A percentile compares a stretch with the other conserved stretches of the same genome.
These are phyloP conservation scores for Pilasporangium apinafurcum DNA, from an alignment of 352 stramenopile genomes.

Conservation along the genomic window DNA sequence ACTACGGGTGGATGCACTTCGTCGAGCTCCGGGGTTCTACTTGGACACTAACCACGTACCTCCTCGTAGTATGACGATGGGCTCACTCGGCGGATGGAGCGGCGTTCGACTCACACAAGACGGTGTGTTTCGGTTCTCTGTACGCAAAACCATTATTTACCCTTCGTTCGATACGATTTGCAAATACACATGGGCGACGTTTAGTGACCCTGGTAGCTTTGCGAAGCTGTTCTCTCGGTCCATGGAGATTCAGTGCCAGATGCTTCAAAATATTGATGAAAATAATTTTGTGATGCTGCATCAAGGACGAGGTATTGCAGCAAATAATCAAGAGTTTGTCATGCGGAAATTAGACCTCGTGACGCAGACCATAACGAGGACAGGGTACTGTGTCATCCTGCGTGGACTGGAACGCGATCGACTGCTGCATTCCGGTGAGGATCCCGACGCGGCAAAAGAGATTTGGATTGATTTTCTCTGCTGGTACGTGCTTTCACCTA, in stretches of 20 bases:
- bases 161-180: neutral
- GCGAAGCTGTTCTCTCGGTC: conserved; percentile 7
- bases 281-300: too few relatives aligned
- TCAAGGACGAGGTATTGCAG: too few relatives aligned
- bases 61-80: neutral
- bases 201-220: conserved; percentile 5
- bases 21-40: conserved; percentile 1
- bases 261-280: too few relatives aligned
- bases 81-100: conserved; percentile 7
- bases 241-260: conserved; percentile 10
- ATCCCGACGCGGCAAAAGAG: neutral
- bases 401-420: too few relatives aligned
- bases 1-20: too few relatives aligned
- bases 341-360: too few relatives aligned
- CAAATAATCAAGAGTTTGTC: too few relatives aligned
- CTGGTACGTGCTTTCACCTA: too few relatives aligned
- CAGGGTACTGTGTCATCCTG: too few relatives aligned
- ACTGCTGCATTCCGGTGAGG: too few relatives aligned
- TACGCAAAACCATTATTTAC: conserved; percentile 6
- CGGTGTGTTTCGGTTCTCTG: conserved; percentile 10
- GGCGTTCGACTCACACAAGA: conserved; percentile 6
- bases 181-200: conserved; percentile 5
- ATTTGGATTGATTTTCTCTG: too few relatives aligned
- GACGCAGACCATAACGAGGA: too few relatives aligned
- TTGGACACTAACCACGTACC: neutral